Conservation (phyloP, 352 stramenopile species). For the Stramenopiles sp. region DNA sequence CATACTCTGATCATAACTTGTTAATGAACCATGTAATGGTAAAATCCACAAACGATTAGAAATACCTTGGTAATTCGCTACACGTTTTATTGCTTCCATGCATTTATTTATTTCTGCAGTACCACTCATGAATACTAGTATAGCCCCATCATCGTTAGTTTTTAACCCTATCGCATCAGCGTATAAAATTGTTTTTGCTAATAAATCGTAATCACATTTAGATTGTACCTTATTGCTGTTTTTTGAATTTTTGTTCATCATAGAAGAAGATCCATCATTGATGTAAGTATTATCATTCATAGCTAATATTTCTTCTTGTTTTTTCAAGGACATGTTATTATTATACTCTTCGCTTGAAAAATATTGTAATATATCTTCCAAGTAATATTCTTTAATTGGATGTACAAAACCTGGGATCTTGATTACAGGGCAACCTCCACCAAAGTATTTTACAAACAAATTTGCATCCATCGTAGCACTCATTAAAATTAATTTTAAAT, state of each 20-base stretch:
- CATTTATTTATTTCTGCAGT: constrained; percentile 63
- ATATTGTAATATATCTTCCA: constrained; percentile 74
- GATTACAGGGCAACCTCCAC: constrained; percentile 32
- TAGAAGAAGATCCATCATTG: too few relatives aligned
- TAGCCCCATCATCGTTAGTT: constrained; percentile 35
- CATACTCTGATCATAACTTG: constrained; percentile 65
- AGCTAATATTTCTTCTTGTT: constrained; percentile 10
- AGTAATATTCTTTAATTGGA: constrained; percentile 80
- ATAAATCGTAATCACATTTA: not conserved
- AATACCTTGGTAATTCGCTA: constrained; percentile 12
- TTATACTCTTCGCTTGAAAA: constrained; percentile 27
- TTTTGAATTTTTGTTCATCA: too few relatives aligned
- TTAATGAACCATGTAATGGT: constrained; percentile 76
- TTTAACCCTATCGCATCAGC: constrained; percentile 8
- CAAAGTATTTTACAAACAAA: constrained; percentile 82
- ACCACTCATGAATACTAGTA: constrained; percentile 85
- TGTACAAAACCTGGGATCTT: constrained; percentile 74
- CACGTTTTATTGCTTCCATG: not conserved
- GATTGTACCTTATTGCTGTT: not conserved
- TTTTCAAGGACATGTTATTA: constrained; percentile 31
- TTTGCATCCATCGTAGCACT: constrained; percentile 81
- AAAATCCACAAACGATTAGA: constrained; percentile 39
- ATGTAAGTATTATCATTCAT: not conserved
- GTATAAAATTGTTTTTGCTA: constrained; percentile 6
- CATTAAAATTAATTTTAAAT: constrained; percentile 86